These are phyloP conservation scores for Pichia manshurica DNA, from an alignment of 805 yeast genomes.

Conservation along the genomic window DNA sequence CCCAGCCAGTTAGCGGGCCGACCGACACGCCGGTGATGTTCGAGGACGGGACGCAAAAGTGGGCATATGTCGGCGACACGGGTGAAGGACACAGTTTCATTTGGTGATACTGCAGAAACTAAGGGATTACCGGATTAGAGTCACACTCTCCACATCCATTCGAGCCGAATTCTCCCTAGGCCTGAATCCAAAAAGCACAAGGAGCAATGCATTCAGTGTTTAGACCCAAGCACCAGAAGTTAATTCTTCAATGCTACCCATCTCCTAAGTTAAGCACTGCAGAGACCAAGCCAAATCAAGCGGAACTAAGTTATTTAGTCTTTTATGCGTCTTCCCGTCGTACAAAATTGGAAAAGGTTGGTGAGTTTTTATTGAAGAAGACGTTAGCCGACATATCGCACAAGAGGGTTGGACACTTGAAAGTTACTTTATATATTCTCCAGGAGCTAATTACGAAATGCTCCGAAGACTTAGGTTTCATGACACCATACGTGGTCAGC, in stretches of 20 bases:
- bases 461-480: constrained; percentile 75
- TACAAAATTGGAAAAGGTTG: constrained; percentile 83
- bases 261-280: constrained; percentile 54
- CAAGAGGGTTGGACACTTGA: constrained; percentile 69
- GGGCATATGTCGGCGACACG: no score
- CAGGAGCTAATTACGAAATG: constrained; percentile 68
- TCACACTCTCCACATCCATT: no score
- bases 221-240: constrained; percentile 78
- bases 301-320: constrained; percentile 80
- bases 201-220: constrained; percentile 13
- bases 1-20: no score
- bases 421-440: constrained; percentile 72
- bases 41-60: no score
- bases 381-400: constrained; percentile 55
- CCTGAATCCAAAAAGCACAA: background rate
- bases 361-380: constrained; percentile 57
- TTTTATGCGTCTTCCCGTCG: constrained; percentile 89
- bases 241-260: constrained; percentile 89
- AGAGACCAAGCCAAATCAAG: constrained; percentile 88
- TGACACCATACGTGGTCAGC: constrained; percentile 62
- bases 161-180: no score
- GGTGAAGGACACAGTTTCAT: no score
- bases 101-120: no score
- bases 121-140: no score
- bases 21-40: no score